Evolutionary conservation across 1,284 basidiomycete genomes (phyloP), one percentile per base, ranked within the genome.

Genomic region (Heterobasidion occidentale): DNA sequence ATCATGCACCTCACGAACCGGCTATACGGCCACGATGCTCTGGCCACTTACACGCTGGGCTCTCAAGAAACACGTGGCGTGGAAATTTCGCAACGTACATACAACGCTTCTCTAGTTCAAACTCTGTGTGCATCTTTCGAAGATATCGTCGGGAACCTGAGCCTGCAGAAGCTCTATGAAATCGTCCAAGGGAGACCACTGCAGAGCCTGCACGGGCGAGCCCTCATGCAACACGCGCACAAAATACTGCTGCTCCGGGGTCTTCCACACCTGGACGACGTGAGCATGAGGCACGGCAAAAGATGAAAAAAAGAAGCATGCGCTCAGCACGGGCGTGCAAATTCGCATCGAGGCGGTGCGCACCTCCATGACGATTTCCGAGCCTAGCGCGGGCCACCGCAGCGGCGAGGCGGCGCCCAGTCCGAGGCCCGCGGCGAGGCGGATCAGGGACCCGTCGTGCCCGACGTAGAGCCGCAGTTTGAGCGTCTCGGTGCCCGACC

Each of bases 381-480:
- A 75, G 2, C 79, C 78, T 50, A 80, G 65, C 0, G 78, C 76
- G 1, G 79, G 79, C 78, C 78, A 80, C 34, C 77, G 71, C 53
- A 80, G 61, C 1, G 66, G 65, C 8, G 62, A 60, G 9, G 60
- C 58, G 44, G 64, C 67, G 14, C 76, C 77, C 15, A 79, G 63
- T 7, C 78, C 77, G 2, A 80, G 68, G 12, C 74, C 72, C 1
- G 77, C 65, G 7, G 77, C 76, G 6, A 80, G 73, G 35, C 78
- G 71, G 53, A 80, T 72, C 71, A 80, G 76, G 7, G 76, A 72
- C 4, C 78, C 77, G 57, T 80, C 78, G 56, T 80, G 79, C 5
- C 77, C 79, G 9, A 80, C 73, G 53, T 77, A 76, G 56, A 80
- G 70, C 38, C 68, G 68, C 35, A 77, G 54, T 56, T 73, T 77